Base-by-base conservation (phyloP, 108 stramenopile species). In the Skeletonema grethae region DNA sequence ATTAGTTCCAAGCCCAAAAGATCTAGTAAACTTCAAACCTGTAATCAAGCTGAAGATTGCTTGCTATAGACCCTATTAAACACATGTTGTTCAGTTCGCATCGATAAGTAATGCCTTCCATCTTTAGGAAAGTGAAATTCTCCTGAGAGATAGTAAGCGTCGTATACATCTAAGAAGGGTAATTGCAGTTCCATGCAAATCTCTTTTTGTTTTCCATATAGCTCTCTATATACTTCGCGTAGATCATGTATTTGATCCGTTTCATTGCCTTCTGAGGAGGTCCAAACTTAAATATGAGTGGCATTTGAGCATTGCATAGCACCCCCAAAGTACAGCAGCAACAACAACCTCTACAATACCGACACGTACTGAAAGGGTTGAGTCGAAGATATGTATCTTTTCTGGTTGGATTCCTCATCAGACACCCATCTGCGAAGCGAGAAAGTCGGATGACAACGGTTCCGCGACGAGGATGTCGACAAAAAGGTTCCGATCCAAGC, bases 61-160 rank as follows among this genome's bases (percentile, higher is more conserved):
- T 45, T 45, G 43, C 43, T 45, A 45, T 45, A 45, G 43, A 45
- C 4, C 43, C 43, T 45, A 45, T 45, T 45, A 45, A 73, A 31
- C 32, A 79, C 48, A 11, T 29, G 58, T 55, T 73, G 48, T 83
- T 83, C 28, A 83, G 45, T 22, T 73, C 77, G 4, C 72, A 62
- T 45, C 66, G 71, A 39, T 78, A 83, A 57, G 31, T 78, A 83
- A 57, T 83, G 82, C 12, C 76, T 57, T 8, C 82, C 82, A 63
- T 83, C 82, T 9, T 53, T 53, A 2, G 72, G 76, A 68, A 63
- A 83, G 18, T 69, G 43, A 53, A 41, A 32, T 53, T 74, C 76
- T 28, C 76, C 71, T 16, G 82, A 83, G 64, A 83, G 53, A 41
- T 77, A 74, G 22, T 72, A 71, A 20, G 82, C 76, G 16, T 78